Evolutionary conservation across 805 yeast genomes (phyloP), one percentile per base, ranked within the genome.

Genomic region (Clavispora asparagi): DNA sequence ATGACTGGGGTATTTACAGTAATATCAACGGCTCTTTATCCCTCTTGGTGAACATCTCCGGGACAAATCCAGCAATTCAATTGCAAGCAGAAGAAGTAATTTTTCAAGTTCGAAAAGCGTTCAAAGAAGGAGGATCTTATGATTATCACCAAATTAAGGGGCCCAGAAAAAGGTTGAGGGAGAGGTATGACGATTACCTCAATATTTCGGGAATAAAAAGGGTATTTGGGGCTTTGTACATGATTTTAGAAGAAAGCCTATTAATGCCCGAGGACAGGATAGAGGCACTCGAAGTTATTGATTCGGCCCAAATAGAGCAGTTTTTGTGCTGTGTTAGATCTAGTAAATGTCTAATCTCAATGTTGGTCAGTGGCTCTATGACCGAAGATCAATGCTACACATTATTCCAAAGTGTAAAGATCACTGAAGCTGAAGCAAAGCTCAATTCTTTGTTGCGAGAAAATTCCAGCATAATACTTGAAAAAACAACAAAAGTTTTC

Each of bases 211-310:
- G 87, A 1, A 62, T 79, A 3, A 64, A 70, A 13, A 59, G 77
- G 40, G 78, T 81, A 0, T 63, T 78, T 4, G 63, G 80, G 10
- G 83, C 82, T 0, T 56, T 79, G 0, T 57, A 77, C 38, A 71
- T 78, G 14, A 65, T 77, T 0, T 52, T 85, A 31, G 95, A 86
- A 50, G 78, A 78, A 47, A 64, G 73, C 40, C 67, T 78, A 28
- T 80, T 82, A 79, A 57, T 74, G 1, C 50, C 82, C 2, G 78
- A 81, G 25, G 79, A 78, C 29, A 65, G 89, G 52, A 52, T 78
- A 13, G 79, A 76, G n/a, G 76, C 78, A 0, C 55, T 84, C 31
- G 85, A 83, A 49, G 71, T 73, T 8, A 53, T 77, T 7, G 77
- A 75, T 25, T 46, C 66, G 7, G 61, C 63, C 0, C 55, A 61